Conservation (phyloP, 2,329 filamentous ascomycete genomes). For the Xylariaceae sp. region DNA sequence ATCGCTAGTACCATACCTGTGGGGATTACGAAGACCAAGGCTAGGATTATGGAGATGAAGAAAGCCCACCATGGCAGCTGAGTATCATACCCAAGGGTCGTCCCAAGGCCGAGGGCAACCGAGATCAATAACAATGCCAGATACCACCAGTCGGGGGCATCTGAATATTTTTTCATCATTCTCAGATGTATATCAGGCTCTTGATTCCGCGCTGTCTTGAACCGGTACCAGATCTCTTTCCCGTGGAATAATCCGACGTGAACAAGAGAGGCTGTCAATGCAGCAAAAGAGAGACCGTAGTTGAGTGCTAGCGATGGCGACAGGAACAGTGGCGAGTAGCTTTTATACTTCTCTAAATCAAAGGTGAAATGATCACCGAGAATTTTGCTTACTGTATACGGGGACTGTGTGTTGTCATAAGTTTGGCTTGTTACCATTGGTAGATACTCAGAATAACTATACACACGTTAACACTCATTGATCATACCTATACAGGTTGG, state of each 20-base stretch:
- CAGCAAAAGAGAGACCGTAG: conserved; percentile 60
- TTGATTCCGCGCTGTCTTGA: conserved; percentile 53
- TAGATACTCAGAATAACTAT: conserved; percentile 55
- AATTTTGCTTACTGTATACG: conserved; percentile 59
- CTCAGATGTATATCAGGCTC: conserved; percentile 56
- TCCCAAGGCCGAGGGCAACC: conserved; percentile 53
- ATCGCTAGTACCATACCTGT: conserved; percentile 54
- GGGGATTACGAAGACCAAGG: conserved; percentile 54
- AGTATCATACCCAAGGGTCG: conserved; percentile 53
- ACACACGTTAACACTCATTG: conserved; percentile 20
- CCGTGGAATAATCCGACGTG: conserved; percentile 48
- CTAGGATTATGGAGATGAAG: conserved; percentile 54
- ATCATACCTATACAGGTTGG: background rate
- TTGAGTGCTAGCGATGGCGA: conserved; percentile 52
- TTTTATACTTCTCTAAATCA: conserved; percentile 56
- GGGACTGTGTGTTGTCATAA: conserved; percentile 61
- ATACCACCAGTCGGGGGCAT: conserved; percentile 64
- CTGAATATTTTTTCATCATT: conserved; percentile 59
- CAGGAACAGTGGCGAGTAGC: conserved; percentile 62
- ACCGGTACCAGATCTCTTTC: conserved; percentile 51
- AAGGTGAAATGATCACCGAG: conserved; percentile 56
- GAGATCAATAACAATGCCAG: conserved; percentile 49
- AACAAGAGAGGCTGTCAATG: conserved; percentile 52
- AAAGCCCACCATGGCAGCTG: conserved; percentile 61
- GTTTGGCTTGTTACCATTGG: conserved; percentile 60